A percentile compares a stretch with the other conserved stretches of the same genome.
Evolutionary conservation across 1,139 yeast genomes (phyloP).

Genomic region (Meyerozyma smithsonii): DNA sequence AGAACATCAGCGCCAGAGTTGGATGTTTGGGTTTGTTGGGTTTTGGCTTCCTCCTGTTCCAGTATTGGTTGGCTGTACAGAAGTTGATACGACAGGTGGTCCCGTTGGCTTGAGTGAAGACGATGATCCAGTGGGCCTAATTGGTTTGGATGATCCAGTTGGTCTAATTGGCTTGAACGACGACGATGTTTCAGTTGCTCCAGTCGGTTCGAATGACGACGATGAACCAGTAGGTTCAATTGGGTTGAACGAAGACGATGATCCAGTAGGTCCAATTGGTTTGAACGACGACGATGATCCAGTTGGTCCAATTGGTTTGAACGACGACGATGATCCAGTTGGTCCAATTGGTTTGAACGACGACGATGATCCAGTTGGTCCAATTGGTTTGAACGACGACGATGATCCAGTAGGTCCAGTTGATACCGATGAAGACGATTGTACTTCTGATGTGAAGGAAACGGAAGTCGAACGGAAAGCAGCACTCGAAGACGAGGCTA

Average conservation of each 20-base stretch:
- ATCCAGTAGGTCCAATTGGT: too few species aligned
- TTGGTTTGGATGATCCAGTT: neutral
- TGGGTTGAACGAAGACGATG: neutral
- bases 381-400: neutral
- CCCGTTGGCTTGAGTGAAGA: neutral
- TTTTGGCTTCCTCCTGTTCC: neutral
- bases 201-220: neutral
- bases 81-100: neutral
- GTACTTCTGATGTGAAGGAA: neutral
- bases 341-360: neutral
- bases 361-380: neutral
- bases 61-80: neutral
- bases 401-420: neutral
- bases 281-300: too few species aligned
- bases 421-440: neutral
- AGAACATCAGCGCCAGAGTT: neutral
- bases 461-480: neutral
- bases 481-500: neutral
- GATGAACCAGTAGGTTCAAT: neutral
- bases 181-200: neutral
- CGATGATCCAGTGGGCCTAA: neutral
- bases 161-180: neutral
- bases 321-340: neutral
- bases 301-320: neutral
- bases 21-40: neutral